phyloP scores from a whole-genome alignment of 352 stramenopile genomes.

The Phytopythium mirpurense region DNA sequence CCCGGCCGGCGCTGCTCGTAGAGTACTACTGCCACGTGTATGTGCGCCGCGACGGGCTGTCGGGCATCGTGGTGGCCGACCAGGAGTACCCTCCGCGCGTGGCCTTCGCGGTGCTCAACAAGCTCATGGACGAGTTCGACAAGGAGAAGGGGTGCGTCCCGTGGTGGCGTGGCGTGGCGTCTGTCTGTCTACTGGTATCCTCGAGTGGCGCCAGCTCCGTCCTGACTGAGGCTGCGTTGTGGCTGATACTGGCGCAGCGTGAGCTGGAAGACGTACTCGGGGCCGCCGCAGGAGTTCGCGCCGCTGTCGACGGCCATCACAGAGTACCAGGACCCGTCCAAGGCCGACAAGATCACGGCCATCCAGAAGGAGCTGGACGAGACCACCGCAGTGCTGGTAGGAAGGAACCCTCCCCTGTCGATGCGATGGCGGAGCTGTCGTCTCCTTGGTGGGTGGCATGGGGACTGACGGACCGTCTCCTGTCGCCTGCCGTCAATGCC shows the following conservation, averaged over 20 bases:
- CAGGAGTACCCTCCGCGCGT: constrained; percentile 98
- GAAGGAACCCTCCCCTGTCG: constrained; percentile 1
- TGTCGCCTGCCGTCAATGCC: constrained; percentile 6
- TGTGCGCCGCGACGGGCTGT: constrained; percentile 94
- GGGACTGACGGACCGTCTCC: neutral
- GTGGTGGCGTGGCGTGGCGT: too few relatives aligned
- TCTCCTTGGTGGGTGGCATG: neutral
- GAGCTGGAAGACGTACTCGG: constrained; percentile 52
- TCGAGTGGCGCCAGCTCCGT: too few relatives aligned
- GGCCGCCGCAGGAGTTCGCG: constrained; percentile 86
- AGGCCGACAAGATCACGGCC: constrained; percentile 99
- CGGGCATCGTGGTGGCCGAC: constrained; percentile 96
- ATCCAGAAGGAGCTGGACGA: constrained; percentile 99
- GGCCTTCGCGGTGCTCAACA: constrained; percentile 96
- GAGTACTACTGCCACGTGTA: constrained; percentile 99
- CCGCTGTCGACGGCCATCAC: constrained; percentile 89
- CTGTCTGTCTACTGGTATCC: too few relatives aligned
- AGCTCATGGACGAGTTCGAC: constrained; percentile 96
- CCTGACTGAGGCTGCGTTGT: too few relatives aligned
- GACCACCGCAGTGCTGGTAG: constrained; percentile 95
- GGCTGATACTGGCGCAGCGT: constrained; percentile 27
- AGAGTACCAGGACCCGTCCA: constrained; percentile 97
- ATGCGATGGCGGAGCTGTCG: neutral
- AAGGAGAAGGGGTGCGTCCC: constrained; percentile 42
- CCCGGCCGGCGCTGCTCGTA: constrained; percentile 16